phyloP scores from a whole-genome alignment of 257 asterid species.

The Rhazya stricta region DNA sequence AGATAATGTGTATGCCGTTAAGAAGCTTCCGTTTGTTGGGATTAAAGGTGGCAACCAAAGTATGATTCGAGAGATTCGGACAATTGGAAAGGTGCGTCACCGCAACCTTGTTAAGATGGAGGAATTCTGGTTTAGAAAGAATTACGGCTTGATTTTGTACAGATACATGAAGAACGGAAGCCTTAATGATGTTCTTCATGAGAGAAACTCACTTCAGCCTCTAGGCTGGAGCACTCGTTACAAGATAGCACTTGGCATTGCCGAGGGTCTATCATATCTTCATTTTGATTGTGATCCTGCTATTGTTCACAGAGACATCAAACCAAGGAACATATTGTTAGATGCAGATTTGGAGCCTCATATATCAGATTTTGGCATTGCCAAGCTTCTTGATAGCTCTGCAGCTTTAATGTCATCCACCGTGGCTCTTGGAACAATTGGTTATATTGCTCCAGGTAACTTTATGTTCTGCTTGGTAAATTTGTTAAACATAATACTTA shows the following conservation, averaged over 20 bases:
- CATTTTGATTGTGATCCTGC: slow-evolving; percentile 80
- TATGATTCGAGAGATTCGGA: slow-evolving; percentile 65
- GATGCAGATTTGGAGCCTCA: slow-evolving; percentile 69
- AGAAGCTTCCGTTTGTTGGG: slow-evolving; percentile 50
- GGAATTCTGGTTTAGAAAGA: slow-evolving; percentile 72
- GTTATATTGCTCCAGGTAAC: slow-evolving; percentile 86
- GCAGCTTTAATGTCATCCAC: slow-evolving; percentile 36
- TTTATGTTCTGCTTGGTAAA: too few species aligned
- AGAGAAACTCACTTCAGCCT: slow-evolving; percentile 24
- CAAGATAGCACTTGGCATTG: slow-evolving; percentile 65
- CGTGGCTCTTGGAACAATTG: slow-evolving; percentile 55
- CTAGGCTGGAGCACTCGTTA: slow-evolving; percentile 57
- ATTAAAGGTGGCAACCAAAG: slow-evolving; percentile 39
- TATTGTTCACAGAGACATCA: slow-evolving; percentile 68
- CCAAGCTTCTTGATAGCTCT: slow-evolving; percentile 56
- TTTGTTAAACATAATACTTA: too few species aligned
- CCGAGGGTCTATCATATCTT: slow-evolving; percentile 72
- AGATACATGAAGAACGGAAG: slow-evolving; percentile 69
- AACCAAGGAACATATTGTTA: slow-evolving; percentile 70
- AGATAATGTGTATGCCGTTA: slow-evolving; percentile 50
- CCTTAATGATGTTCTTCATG: slow-evolving; percentile 65
- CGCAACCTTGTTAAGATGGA: slow-evolving; percentile 61
- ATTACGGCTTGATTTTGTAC: slow-evolving; percentile 59
- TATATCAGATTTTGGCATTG: slow-evolving; percentile 80
- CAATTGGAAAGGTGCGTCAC: slow-evolving; percentile 72